Evolutionary conservation across 495 filamentous ascomycete genomes (phyloP).

Genomic region (Hypoxylon cercidicola): DNA sequence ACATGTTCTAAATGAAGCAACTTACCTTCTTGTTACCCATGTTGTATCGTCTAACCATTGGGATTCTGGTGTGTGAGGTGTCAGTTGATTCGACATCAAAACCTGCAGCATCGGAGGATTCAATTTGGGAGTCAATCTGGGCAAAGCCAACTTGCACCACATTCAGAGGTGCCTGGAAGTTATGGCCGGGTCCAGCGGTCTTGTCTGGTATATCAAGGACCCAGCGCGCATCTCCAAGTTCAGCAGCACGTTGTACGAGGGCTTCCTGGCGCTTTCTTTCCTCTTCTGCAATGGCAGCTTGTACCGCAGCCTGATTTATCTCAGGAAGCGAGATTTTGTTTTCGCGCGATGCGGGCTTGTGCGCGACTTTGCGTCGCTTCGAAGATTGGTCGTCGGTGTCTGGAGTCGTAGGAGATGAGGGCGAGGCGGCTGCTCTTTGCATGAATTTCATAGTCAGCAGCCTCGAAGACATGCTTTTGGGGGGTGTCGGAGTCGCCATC

Average conservation of each 20-base stretch:
- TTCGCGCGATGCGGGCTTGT: conserved; percentile 30
- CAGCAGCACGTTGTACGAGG: conserved; percentile 73
- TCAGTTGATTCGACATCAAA: conserved; percentile 43
- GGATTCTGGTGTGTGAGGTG: conserved; percentile 37
- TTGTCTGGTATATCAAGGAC: conserved; percentile 64
- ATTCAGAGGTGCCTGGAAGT: conserved; percentile 48
- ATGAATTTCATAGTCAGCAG: conserved; percentile 99
- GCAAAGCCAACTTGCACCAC: conserved; percentile 62
- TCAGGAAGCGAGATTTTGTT: conserved; percentile 44
- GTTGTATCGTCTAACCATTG: conserved; percentile 52
- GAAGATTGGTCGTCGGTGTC: conserved; percentile 51
- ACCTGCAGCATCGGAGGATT: conserved; percentile 46
- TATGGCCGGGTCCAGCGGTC: conserved; percentile 25
- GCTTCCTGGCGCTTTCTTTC: conserved; percentile 79
- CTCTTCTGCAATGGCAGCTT: conserved; percentile 77
- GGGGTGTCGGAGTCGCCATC: conserved; percentile 53
- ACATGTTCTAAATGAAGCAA: neutral
- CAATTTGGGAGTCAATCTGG: conserved; percentile 61
- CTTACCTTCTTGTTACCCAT: conserved; percentile 54
- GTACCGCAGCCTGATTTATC: conserved; percentile 62
- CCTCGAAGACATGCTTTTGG: conserved; percentile 87
- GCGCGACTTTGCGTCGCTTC: conserved; percentile 65
- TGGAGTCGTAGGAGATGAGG: conserved; percentile 56
- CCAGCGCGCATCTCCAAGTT: conserved; percentile 89
- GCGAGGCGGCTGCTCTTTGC: conserved; percentile 83